Conservation (phyloP, 2,329 filamentous ascomycete species). For the Clonostachys solani region DNA sequence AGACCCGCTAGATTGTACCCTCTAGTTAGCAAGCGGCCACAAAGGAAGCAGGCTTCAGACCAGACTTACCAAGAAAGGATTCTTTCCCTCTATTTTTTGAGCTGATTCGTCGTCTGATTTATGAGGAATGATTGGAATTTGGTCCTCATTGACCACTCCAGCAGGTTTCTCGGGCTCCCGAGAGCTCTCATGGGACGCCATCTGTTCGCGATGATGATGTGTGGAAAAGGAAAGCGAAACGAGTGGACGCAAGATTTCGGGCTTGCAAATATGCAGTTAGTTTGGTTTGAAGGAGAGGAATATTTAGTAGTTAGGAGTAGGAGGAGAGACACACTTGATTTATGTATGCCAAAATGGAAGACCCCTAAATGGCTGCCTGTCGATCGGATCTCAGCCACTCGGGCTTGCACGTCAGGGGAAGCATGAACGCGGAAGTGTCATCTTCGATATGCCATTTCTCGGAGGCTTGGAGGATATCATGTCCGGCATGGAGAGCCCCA, state of each 20-base stretch:
- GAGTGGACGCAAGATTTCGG: too few species aligned
- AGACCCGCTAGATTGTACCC: conserved; percentile 12
- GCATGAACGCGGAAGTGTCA: too few species aligned
- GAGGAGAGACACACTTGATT: too few species aligned
- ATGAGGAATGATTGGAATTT: not conserved
- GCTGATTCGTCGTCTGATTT: not conserved
- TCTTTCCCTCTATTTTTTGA: not conserved
- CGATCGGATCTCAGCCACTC: too few species aligned
- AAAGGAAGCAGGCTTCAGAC: not conserved
- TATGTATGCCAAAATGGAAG: too few species aligned
- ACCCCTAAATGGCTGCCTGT: too few species aligned
- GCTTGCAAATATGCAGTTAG: too few species aligned
- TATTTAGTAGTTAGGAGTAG: too few species aligned
- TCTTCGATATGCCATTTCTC: not conserved
- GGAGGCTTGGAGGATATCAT: not conserved
- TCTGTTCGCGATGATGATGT: not conserved
- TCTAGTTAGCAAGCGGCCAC: not conserved
- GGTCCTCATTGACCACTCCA: not conserved
- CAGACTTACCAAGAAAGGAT: not conserved
- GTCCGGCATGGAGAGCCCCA: not conserved
- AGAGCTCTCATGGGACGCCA: not conserved
- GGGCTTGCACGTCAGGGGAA: too few species aligned
- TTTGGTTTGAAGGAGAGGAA: too few species aligned
- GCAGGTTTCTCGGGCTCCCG: not conserved
- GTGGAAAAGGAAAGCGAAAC: not conserved